phyloP scores from a whole-genome alignment of 1,284 basidiomycete species.

The Apiotrichum gamsii region DNA sequence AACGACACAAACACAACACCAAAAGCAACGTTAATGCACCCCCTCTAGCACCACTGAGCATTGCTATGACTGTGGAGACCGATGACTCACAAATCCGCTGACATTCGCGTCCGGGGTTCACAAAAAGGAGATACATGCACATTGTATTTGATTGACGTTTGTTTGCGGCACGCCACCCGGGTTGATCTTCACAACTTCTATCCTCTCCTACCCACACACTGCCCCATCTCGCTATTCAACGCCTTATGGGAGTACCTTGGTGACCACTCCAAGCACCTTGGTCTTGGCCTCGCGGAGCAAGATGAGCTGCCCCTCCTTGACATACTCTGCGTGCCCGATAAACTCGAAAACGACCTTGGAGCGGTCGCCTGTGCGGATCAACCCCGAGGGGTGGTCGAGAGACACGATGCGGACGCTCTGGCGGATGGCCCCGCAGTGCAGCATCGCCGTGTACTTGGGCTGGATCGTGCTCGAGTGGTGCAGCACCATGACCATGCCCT shows the following conservation, averaged over 20 bases:
- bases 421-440: conserved; percentile 39
- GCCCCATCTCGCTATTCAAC: background rate
- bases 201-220: background rate
- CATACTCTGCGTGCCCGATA: conserved; percentile 78
- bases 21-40: too few relatives aligned
- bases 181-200: too few relatives aligned
- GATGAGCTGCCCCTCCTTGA: conserved; percentile 86
- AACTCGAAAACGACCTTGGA: conserved; percentile 79
- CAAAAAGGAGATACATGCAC: background rate
- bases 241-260: conserved; percentile 28
- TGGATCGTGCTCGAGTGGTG: conserved; percentile 90
- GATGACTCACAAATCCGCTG: too few relatives aligned
- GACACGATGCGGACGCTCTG: conserved; percentile 86
- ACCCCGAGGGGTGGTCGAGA: conserved; percentile 78
- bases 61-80: too few relatives aligned
- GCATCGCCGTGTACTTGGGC: conserved; percentile 70
- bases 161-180: too few relatives aligned
- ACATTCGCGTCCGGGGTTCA: too few relatives aligned
- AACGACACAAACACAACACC: background rate
- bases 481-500: conserved; percentile 40
- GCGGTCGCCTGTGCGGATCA: conserved; percentile 82
- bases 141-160: too few relatives aligned
- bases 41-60: too few relatives aligned
- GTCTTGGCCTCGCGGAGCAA: conserved; percentile 89
- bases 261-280: conserved; percentile 57